Conservation (phyloP, 2,329 filamentous ascomycete genomes). For the Remersonia thermophila region DNA sequence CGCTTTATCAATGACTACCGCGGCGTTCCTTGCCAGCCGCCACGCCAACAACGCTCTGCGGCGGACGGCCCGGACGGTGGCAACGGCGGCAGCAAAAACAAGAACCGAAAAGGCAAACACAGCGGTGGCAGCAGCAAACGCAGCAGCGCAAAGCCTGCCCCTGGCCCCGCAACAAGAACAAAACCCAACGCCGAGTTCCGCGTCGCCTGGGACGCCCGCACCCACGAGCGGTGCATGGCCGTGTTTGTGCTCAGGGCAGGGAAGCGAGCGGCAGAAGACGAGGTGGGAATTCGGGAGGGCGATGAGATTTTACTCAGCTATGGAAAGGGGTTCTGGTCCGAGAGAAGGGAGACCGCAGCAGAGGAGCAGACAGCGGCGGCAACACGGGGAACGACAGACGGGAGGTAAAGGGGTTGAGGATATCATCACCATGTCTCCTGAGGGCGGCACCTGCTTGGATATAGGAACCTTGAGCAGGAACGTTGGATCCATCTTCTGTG, state of each 20-base stretch:
- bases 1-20: conserved; percentile 57
- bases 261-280: conserved; percentile 23
- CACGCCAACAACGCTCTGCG: background rate
- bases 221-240: conserved; percentile 41
- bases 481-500: too few species aligned
- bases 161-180: too few species aligned
- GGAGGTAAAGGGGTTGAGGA: too few species aligned
- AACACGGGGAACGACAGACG: too few species aligned
- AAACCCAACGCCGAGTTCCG: conserved; percentile 47
- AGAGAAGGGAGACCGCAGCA: too few species aligned
- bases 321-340: conserved; percentile 54
- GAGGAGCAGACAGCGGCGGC: too few species aligned
- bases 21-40: conserved; percentile 31
- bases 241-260: conserved; percentile 42
- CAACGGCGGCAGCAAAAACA: background rate
- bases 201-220: conserved; percentile 42
- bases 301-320: conserved; percentile 56
- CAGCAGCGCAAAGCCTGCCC: background rate
- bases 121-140: background rate
- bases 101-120: background rate
- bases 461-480: too few species aligned
- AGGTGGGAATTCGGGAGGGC: conserved; percentile 37
- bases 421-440: too few species aligned
- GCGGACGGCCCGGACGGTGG: background rate
- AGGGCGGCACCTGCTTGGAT: too few species aligned